phyloP scores from a whole-genome alignment of 1,139 yeast genomes.

The Diutina neorugosa region DNA sequence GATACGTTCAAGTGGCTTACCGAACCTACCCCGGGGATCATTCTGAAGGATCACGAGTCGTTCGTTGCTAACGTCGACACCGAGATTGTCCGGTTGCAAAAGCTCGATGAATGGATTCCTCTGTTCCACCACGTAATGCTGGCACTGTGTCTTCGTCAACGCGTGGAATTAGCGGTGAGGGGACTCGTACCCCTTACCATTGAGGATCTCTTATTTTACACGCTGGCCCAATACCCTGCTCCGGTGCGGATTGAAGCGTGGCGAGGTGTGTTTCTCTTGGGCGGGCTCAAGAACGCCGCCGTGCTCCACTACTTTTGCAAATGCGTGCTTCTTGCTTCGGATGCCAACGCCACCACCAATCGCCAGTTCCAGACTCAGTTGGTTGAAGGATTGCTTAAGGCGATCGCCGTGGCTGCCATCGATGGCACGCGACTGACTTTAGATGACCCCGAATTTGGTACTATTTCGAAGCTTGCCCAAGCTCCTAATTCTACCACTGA shows the following conservation, averaged over 20 bases:
- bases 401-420: conserved; percentile 60
- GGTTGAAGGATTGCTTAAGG: conserved; percentile 32
- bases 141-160: conserved; percentile 43
- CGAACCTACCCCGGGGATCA: not conserved
- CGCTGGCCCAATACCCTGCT: conserved; percentile 34
- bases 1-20: not conserved
- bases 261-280: conserved; percentile 55
- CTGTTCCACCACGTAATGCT: conserved; percentile 54
- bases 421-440: conserved; percentile 42
- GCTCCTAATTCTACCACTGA: not conserved
- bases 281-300: conserved; percentile 59
- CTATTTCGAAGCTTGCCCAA: conserved; percentile 15
- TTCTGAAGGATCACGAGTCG: conserved; percentile 8
- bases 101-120: conserved; percentile 83
- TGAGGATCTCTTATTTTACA: conserved; percentile 37
- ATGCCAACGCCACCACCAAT: conserved; percentile 14
- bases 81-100: conserved; percentile 59
- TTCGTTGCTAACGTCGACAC: conserved; percentile 19
- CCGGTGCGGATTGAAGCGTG: conserved; percentile 61
- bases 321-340: conserved; percentile 35
- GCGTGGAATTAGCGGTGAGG: conserved; percentile 44
- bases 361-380: conserved; percentile 40
- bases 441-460: conserved; percentile 48
- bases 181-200: conserved; percentile 45
- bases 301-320: conserved; percentile 53